Conservation (phyloP, 2,329 filamentous ascomycete genomes). For the Phyllosticta citrichinensis region DNA sequence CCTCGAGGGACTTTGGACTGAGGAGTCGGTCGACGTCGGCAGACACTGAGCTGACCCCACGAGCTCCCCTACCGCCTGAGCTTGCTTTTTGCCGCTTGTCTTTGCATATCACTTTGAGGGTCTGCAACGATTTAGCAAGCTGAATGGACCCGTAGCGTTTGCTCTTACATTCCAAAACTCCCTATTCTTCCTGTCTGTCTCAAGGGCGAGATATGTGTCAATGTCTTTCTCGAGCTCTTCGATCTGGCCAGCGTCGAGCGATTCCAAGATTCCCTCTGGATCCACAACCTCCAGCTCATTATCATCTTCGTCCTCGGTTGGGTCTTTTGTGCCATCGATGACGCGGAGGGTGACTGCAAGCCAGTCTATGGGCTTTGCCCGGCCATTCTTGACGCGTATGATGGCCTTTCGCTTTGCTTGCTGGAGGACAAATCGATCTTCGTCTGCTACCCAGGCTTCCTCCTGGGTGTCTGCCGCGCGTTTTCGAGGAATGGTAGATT, state of each 20-base stretch:
- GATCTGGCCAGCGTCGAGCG: constrained; percentile 56
- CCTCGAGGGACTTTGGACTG: constrained; percentile 71
- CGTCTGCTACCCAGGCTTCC: constrained; percentile 72
- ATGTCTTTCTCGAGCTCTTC: constrained; percentile 75
- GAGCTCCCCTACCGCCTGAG: constrained; percentile 52
- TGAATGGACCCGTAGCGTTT: background rate
- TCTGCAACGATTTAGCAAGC: constrained; percentile 35
- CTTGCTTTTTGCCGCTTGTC: constrained; percentile 61
- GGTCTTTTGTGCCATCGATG: constrained; percentile 72
- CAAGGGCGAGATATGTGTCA: constrained; percentile 65
- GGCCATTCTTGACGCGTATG: constrained; percentile 81
- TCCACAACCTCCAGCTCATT: constrained; percentile 64
- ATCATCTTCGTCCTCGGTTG: constrained; percentile 77
- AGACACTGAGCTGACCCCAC: constrained; percentile 71
- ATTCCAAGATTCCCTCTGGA: constrained; percentile 71
- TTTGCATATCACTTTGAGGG: constrained; percentile 72
- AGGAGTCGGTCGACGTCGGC: constrained; percentile 83
- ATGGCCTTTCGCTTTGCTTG: constrained; percentile 98
- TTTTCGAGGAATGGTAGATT: constrained; percentile 30
- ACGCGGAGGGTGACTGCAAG: constrained; percentile 83
- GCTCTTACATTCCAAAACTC: constrained; percentile 70
- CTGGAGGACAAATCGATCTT: constrained; percentile 91
- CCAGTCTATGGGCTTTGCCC: constrained; percentile 88
- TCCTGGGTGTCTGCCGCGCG: constrained; percentile 38
- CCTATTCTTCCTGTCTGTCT: constrained; percentile 64